phyloP scores from a whole-genome alignment of 352 stramenopile species.

The Ophiocytium majus region DNA sequence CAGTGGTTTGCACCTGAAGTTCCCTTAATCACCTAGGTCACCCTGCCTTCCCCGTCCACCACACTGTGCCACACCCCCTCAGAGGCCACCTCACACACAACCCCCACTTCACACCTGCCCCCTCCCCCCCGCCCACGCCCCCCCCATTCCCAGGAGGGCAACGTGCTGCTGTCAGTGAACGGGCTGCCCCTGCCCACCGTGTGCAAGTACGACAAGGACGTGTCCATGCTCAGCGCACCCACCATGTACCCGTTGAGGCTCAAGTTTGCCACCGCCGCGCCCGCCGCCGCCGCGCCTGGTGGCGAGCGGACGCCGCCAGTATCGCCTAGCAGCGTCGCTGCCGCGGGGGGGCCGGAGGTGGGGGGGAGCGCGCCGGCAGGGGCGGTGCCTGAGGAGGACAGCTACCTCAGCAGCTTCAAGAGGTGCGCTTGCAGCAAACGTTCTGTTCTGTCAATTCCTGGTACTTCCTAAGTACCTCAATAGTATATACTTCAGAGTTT shows the following conservation, averaged over 20 bases:
- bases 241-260: conserved; percentile 17
- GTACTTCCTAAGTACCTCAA: no score
- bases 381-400: background rate
- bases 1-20: no score
- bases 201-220: conserved; percentile 13
- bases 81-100: no score
- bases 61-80: no score
- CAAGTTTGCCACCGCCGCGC: background rate
- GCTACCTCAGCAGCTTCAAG: background rate
- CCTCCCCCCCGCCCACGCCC: background rate
- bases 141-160: background rate
- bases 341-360: no score
- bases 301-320: background rate
- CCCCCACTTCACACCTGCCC: no score
- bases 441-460: no score
- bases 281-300: background rate
- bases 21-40: no score
- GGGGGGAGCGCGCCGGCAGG: no score
- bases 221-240: background rate
- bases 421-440: no score
- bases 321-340: background rate
- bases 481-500: no score
- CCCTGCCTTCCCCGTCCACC: no score
- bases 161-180: conserved; percentile 6
- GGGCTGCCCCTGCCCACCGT: background rate